Conservation (phyloP, 2,329 filamentous ascomycete genomes). For the Cordyceps cateniannulata region DNA sequence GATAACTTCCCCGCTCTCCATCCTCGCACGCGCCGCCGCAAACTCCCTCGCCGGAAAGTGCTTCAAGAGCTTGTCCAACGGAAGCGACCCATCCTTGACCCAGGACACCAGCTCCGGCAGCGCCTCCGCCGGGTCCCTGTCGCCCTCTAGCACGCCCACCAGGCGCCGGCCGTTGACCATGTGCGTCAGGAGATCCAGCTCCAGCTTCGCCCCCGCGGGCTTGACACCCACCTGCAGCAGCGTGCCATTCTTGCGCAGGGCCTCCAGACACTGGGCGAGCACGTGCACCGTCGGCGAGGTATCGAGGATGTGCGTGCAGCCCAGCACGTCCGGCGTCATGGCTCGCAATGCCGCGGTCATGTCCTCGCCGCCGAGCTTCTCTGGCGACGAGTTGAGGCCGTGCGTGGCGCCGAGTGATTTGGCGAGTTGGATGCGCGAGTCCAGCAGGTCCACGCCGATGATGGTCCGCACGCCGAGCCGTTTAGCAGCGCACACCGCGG, state of each 20-base stretch:
- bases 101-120: conserved; percentile 1
- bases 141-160: conserved; percentile 4
- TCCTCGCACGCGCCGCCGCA: background rate
- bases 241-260: background rate
- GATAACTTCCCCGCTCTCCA: conserved; percentile 7
- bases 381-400: background rate
- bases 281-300: background rate
- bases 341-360: background rate
- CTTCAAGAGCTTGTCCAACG: background rate
- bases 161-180: conserved; percentile 4
- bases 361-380: background rate
- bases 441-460: conserved; percentile 1
- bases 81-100: conserved; percentile 7
- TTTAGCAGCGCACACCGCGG: background rate
- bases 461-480: conserved; percentile 2
- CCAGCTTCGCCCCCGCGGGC: conserved; percentile 1
- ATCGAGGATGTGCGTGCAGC: conserved; percentile 6
- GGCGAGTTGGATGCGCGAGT: background rate
- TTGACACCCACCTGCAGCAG: conserved; percentile 6
- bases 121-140: background rate
- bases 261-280: background rate
- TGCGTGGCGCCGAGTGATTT: background rate
- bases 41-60: background rate
- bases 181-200: background rate
- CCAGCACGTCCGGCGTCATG: background rate